Base-by-base conservation (phyloP, 345 rosid species). In the Raphanus sativus region DNA sequence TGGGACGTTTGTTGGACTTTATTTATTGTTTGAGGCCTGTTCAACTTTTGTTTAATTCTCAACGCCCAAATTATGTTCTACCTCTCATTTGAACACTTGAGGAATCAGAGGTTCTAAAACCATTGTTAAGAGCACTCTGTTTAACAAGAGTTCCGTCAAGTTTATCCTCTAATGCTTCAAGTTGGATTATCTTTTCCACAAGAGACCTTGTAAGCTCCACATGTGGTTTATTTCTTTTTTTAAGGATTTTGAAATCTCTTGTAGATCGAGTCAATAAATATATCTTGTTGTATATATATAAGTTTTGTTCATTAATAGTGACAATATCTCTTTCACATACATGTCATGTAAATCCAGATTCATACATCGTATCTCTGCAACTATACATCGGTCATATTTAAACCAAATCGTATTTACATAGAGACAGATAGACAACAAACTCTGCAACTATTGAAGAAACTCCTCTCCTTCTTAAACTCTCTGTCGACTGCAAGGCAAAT, bases 111-210 rank as follows among this genome's bases (percentile, higher is more conserved):
- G 36, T 33, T 33, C 36, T 33, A 5, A 5, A 33, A 33, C 36
- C 40, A 36, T 36, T 36, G 40, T 36, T 8, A 36, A 8, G 40
- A 36, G 40, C 36, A 8, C 40, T 36, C 40, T 36, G 40, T 36
- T 36, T 36, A 36, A 36, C 9, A 36, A 0, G 40, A 36, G 40
- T 42, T 42, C 15, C 3, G 15, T 69, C 96, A 95, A 55, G 98
- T 91, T 13, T 96, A 96, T 80, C 95, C 97, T 62, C 89, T 96
- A 25, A 96, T 93, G 99, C 87, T 89, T 78, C 92, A 84, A 62
- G 69, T 96, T 25, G 98, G 97, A 9, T 91, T 93, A 0, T 88
- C 93, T 16, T 81, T 89, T 74, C 82, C 82, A 13, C 26, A 78
- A 61, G 67, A 36, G 40, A 60, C 60, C 13, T 26, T 26, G 61